Evolutionary conservation across 1,139 yeast genomes (phyloP), one percentile per base, ranked within the genome.

Genomic region (Groenewaldozyma sp.): DNA sequence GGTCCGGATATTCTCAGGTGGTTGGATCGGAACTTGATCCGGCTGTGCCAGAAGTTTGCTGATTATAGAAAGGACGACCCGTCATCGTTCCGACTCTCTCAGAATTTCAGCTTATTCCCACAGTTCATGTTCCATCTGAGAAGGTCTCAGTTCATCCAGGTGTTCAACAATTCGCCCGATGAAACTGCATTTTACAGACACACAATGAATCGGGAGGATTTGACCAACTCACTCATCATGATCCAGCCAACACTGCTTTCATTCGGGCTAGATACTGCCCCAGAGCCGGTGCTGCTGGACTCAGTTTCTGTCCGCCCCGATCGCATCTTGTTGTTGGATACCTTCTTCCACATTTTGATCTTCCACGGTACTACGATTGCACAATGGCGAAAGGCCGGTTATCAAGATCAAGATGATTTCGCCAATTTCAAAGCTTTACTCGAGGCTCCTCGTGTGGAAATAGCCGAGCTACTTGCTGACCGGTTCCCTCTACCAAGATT

Each of bases 181-280:
- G 98, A 91, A 70, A 88, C 98, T 39, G 96, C 97, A 28, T 91
- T 87, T 63, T 88, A 88, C 67, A 79, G 96, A 60, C 97, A 91
- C 62, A 84, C 87, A 29, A 74, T 91, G 59, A 74, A 86, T 56
- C 78, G 88, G 49, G 96, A 91, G 61, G 96, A 91, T 59, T 81
- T 91, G 40, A 80, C 82, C 48, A 91, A 88, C 63, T 83, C 97
- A n/a, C 70, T 88, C 58, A 82, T 87, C 49, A 88, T 88, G 96
- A 88, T 88, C 53, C 97, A 88, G 66, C 97, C 97, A 44, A 86
- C 97, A 0, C 73, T 88, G 59, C 83, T 94, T 3, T 77, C 94
- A 34, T 88, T 82, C 66, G 75, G 83, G 42, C 78, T 88, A 63
- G 83, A 78, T 54, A 60, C 58, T 27, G 18, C 14, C 4, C 94